A percentile compares a stretch with the other conserved stretches of the same genome.
These are phyloP conservation scores for Peronospora destructor DNA, from an alignment of 352 stramenopile species.

Conservation along the genomic window DNA sequence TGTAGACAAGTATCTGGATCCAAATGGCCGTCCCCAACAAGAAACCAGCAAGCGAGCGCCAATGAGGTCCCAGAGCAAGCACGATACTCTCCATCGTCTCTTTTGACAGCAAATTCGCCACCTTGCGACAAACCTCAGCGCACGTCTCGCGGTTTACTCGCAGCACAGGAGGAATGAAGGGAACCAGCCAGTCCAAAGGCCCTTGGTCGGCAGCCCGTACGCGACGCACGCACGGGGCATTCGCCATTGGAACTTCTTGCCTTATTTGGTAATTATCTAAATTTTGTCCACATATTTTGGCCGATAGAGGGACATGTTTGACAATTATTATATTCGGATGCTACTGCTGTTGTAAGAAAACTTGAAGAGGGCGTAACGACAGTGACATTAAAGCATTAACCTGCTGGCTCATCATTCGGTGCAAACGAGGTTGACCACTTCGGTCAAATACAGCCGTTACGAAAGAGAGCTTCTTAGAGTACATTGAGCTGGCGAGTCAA, in stretches of 20 bases:
- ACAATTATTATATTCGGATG: too few relatives aligned
- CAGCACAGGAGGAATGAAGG: conserved; percentile 76
- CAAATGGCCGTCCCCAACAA: conserved; percentile 26
- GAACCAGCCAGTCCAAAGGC: conserved; percentile 62
- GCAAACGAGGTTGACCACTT: conserved; percentile 3
- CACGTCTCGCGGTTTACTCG: conserved; percentile 73
- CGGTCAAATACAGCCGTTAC: conserved; percentile 1
- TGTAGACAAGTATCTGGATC: conserved; percentile 39
- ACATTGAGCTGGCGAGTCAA: background rate
- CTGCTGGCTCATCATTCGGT: background rate
- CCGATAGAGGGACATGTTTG: too few relatives aligned
- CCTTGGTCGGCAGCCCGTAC: conserved; percentile 26
- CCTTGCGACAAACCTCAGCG: conserved; percentile 31
- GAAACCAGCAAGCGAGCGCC: conserved; percentile 18
- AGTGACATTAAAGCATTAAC: background rate
- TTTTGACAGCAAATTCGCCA: conserved; percentile 31
- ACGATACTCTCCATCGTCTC: conserved; percentile 22
- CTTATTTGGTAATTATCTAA: conserved; percentile 5
- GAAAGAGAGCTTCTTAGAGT: conserved; percentile 10
- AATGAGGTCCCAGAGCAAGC: conserved; percentile 22
- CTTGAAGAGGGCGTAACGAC: too few relatives aligned
- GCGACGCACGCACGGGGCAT: conserved; percentile 10
- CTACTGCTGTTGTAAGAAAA: too few relatives aligned
- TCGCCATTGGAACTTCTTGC: conserved; percentile 7
- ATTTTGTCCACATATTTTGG: background rate